Evolutionary conservation across 345 rosid species (phyloP).

Genomic region (Adansonia digitata): DNA sequence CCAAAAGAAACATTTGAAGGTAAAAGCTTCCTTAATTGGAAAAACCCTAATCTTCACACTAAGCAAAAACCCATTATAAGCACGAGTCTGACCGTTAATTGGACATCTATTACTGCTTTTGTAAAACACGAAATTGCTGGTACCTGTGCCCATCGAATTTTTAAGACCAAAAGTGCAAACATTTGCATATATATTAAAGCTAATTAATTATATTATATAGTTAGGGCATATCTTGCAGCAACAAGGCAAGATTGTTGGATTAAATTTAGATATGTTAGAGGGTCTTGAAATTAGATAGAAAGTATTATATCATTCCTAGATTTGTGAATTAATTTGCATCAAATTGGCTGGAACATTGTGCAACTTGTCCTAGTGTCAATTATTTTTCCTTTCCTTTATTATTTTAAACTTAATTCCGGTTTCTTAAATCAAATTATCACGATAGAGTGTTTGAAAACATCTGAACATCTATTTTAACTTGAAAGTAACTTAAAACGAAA

Average conservation of each 20-base stretch:
- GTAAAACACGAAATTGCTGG: not conserved
- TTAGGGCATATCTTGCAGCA: not conserved
- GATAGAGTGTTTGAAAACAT: not conserved
- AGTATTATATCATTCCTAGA: not conserved
- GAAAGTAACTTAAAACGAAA: not conserved
- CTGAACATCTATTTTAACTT: not conserved
- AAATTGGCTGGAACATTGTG: not conserved
- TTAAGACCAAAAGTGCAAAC: not conserved
- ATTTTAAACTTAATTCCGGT: not conserved
- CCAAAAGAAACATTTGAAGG: slow-evolving; percentile 5
- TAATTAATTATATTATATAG: not conserved
- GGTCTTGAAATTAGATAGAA: not conserved
- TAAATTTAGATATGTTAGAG: not conserved
- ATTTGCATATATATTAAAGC: not conserved
- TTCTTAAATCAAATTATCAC: not conserved
- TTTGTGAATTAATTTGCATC: not conserved
- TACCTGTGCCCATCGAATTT: not conserved
- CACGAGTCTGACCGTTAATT: slow-evolving; percentile 1
- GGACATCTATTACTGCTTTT: slow-evolving; percentile 8
- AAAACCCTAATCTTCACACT: slow-evolving; percentile 13
- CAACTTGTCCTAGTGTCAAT: not conserved
- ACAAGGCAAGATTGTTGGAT: slow-evolving; percentile 17
- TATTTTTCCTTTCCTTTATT: not conserved
- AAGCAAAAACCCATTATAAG: not conserved
- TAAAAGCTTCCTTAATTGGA: slow-evolving; percentile 9